Percentiles rank a stretch among this genome's conserved stretches.
phyloP scores from a whole-genome alignment of 495 filamentous ascomycete species.

The Penicillium samsonianum region DNA sequence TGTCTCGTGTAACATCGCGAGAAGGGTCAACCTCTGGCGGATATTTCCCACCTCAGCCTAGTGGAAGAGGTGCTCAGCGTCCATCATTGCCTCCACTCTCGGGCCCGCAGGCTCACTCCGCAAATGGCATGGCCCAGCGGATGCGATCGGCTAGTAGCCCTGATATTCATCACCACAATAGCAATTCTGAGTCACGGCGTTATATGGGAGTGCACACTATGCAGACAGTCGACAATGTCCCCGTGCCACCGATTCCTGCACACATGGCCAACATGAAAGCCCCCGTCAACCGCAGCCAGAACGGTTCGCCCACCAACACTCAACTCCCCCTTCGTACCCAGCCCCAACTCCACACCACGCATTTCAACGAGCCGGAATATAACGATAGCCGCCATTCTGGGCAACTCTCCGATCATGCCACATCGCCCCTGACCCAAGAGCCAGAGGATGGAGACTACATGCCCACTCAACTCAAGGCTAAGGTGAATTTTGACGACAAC shows the following conservation, averaged over 20 bases:
- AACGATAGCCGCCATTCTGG: constrained; percentile 32
- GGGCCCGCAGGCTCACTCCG: constrained; percentile 55
- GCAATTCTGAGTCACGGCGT: constrained; percentile 43
- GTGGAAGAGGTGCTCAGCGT: constrained; percentile 67
- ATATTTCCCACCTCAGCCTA: constrained; percentile 54
- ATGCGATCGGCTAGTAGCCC: constrained; percentile 72
- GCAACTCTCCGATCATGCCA: constrained; percentile 39
- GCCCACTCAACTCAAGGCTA: constrained; percentile 82
- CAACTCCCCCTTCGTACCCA: constrained; percentile 50
- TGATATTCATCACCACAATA: constrained; percentile 60
- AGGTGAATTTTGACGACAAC: constrained; percentile 79
- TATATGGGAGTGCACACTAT: constrained; percentile 59
- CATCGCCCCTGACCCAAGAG: constrained; percentile 39
- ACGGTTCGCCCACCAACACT: constrained; percentile 59
- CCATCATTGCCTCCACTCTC: constrained; percentile 82
- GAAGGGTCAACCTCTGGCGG: constrained; percentile 66
- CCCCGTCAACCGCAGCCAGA: constrained; percentile 68
- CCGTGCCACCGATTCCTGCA: constrained; percentile 62
- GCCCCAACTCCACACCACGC: constrained; percentile 33
- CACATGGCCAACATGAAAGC: constrained; percentile 60
- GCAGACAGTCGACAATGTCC: constrained; percentile 68
- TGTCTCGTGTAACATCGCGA: constrained; percentile 74
- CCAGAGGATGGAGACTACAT: constrained; percentile 41
- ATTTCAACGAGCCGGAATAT: constrained; percentile 46
- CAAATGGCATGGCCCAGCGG: constrained; percentile 52